Base-by-base conservation (phyloP, 345 rosid genomes). In the Ailanthus altissimus region DNA sequence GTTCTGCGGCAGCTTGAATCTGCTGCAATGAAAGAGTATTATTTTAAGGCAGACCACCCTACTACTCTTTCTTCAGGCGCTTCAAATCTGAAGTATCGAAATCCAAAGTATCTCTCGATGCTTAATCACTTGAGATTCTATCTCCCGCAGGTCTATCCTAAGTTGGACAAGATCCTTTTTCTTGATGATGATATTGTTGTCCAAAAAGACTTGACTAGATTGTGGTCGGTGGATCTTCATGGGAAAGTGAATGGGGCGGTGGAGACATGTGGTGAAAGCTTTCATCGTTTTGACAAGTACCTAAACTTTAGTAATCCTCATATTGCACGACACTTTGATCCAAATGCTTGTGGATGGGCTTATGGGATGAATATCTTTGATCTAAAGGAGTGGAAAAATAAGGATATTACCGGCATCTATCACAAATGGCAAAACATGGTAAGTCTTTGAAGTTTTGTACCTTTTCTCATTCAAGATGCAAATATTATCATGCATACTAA, bases 351-450 rank as follows among this genome's bases (percentile, higher is more conserved):
- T 84, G 99, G 99, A 18, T 96, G 99, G 99, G 99, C 99, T 6
- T 96, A 96, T 73, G 99, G 99, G 60, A 96, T 96, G 99, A 96
- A 96, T 84, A 82, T 96, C 79, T 96, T 96, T 81, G 99, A 96
- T 83, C 88, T 96, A 18, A 83, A 85, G 70, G 98, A 83, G 80
- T 96, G 99, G 99, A 93, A 93, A 86, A 92, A 74, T 86, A 89
- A 87, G 90, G 97, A 96, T 77, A 96, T 96, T 56, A 96, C 98
- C 8, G 99, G 98, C 81, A 96, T 93, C 72, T 96, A 96, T 84
- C 99, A 96, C 77, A 93, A 89, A 88, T 96, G 99, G 99, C 99
- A 96, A 83, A 96, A 90, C 81, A 86, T 92, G 99, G 98, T 95
- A 78, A 84, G 91, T 79, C 5, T 47, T 51, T n/a, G n/a, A 36